Conservation (phyloP, 805 yeast genomes). For the Ogataea saltuana region DNA sequence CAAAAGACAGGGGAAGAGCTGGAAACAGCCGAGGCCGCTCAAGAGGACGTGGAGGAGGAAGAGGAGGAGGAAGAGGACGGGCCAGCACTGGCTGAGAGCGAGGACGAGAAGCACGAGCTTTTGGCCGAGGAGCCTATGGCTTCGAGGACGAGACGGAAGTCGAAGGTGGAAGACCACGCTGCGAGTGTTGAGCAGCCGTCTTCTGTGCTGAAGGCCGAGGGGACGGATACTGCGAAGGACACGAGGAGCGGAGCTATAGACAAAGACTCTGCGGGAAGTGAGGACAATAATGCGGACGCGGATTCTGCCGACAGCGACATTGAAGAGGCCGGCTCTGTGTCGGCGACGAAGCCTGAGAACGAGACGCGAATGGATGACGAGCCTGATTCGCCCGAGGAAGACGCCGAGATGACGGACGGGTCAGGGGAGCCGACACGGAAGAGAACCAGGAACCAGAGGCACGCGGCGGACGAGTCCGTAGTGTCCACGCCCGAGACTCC, state of each 20-base stretch:
- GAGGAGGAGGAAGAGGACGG: neutral
- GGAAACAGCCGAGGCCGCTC: neutral
- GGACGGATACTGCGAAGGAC: neutral
- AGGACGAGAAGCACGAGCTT: neutral
- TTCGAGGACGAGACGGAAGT: slow-evolving; percentile 14
- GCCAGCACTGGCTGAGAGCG: no score
- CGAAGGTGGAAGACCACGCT: slow-evolving; percentile 6
- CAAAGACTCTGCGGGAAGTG: no score
- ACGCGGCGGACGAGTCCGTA: neutral
- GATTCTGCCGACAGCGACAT: no score
- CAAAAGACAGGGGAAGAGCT: slow-evolving; percentile 7
- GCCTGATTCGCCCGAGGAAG: neutral
- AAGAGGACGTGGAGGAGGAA: slow-evolving; percentile 3
- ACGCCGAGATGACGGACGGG: no score
- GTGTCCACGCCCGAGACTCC: slow-evolving; percentile 3
- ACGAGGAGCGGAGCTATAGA: no score
- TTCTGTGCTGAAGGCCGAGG: slow-evolving; percentile 1
- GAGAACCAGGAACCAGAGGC: slow-evolving; percentile 2
- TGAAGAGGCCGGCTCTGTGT: neutral
- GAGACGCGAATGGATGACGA: neutral
- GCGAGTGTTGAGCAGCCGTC: slow-evolving; percentile 3
- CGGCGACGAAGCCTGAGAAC: slow-evolving; percentile 11
- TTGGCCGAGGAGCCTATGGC: slow-evolving; percentile 10
- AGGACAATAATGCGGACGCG: no score
- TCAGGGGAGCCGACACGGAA: slow-evolving; percentile 1